Conservation (phyloP, 768 basidiomycete genomes). For the Termitomyces heimii region DNA sequence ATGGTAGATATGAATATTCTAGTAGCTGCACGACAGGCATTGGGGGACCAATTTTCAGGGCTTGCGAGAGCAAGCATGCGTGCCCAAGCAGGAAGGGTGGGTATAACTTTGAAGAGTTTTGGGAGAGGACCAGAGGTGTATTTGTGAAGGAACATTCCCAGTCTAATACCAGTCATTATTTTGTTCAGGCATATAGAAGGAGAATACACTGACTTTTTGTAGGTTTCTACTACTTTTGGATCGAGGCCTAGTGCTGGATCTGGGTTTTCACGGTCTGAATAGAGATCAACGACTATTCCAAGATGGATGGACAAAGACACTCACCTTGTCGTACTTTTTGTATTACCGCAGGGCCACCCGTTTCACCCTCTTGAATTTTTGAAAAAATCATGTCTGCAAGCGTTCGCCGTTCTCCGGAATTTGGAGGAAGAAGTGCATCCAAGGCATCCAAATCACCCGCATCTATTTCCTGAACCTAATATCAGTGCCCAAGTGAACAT, state of each 20-base stretch:
- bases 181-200: not conserved
- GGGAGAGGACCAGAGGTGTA: constrained; percentile 95
- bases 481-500: constrained; percentile 8
- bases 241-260: constrained; percentile 88
- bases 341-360: constrained; percentile 46
- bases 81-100: constrained; percentile 93
- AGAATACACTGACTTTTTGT: constrained; percentile 66
- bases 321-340: constrained; percentile 58
- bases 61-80: constrained; percentile 89
- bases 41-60: constrained; percentile 93
- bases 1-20: constrained; percentile 95
- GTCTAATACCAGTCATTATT: constrained; percentile 37
- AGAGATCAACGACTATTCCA: not conserved
- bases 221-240: constrained; percentile 89
- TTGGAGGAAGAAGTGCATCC: constrained; percentile 73
- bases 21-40: constrained; percentile 91
- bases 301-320: not conserved
- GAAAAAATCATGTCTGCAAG: constrained; percentile 96
- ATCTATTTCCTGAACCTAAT: constrained; percentile 70
- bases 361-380: constrained; percentile 72
- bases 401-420: constrained; percentile 72
- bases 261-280: constrained; percentile 44
- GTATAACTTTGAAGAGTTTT: constrained; percentile 97
- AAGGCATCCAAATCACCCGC: constrained; percentile 82
- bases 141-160: constrained; percentile 76